Evolutionary conservation across 768 basidiomycete species (phyloP).

Genomic region (Agrocybe chaxingu): DNA sequence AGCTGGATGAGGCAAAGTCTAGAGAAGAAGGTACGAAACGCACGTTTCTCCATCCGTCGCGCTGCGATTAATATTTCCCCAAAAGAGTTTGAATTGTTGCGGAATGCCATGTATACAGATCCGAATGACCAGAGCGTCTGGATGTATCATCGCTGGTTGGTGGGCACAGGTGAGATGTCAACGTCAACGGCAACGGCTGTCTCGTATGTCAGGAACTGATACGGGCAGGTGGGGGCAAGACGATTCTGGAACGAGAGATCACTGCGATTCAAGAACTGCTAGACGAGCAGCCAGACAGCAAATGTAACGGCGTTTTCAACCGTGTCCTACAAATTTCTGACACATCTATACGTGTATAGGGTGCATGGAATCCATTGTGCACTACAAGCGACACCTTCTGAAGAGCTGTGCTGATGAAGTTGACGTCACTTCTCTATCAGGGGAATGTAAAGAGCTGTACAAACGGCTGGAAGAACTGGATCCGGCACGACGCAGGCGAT

Average conservation of each 20-base stretch:
- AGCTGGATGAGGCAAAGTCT: conserved; percentile 47
- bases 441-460: conserved; percentile 51
- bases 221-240: conserved; percentile 51
- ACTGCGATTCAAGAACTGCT: conserved; percentile 76
- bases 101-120: conserved; percentile 95
- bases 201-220: neutral
- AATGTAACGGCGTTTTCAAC: conserved; percentile 55
- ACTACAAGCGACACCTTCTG: conserved; percentile 76
- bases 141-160: conserved; percentile 98
- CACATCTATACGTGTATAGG: conserved; percentile 41
- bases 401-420: conserved; percentile 35
- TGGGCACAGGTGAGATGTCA: conserved; percentile 59
- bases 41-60: neutral
- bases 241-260: conserved; percentile 72
- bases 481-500: conserved; percentile 60
- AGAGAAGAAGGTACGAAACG: conserved; percentile 65
- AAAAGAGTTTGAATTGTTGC: conserved; percentile 87
- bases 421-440: conserved; percentile 30
- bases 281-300: conserved; percentile 88
- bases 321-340: conserved; percentile 1
- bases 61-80: neutral
- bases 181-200: conserved; percentile 12
- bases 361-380: conserved; percentile 91
- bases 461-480: conserved; percentile 62
- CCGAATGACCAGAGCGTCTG: conserved; percentile 96